Evolutionary conservation across 129 eudicot species (phyloP).

Genomic region (Sambucus nigra): DNA sequence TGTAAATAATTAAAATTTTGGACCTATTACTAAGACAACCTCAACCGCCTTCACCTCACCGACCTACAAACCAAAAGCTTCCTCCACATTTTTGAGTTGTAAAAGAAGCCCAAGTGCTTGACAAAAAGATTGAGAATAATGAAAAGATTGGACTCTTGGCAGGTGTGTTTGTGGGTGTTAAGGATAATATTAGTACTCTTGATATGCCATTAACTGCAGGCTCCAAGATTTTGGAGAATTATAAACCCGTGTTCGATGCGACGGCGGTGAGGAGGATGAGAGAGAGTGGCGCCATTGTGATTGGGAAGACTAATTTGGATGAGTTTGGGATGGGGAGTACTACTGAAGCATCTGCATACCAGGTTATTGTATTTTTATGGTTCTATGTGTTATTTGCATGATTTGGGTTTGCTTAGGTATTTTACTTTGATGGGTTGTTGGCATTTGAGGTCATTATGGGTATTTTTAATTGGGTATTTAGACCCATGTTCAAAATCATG

Average conservation of each 20-base stretch:
- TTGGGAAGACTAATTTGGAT: constrained; percentile 95
- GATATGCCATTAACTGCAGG: constrained; percentile 93
- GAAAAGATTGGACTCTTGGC: constrained; percentile 70
- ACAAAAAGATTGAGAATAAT: constrained; percentile 42
- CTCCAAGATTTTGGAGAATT: constrained; percentile 62
- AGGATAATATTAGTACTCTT: constrained; percentile 79
- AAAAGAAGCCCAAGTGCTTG: constrained; percentile 47
- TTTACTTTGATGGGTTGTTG: no score
- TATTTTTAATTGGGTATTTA: no score
- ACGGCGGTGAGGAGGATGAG: constrained; percentile 78
- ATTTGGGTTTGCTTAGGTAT: no score
- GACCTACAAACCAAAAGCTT: constrained; percentile 74
- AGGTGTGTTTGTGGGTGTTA: constrained; percentile 78
- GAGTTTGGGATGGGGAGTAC: constrained; percentile 99
- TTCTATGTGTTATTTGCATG: no score
- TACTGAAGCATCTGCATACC: constrained; percentile 89
- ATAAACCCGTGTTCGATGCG: constrained; percentile 73
- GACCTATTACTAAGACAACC: no score
- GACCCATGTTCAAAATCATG: no score
- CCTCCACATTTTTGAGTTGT: constrained; percentile 61
- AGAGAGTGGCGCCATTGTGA: constrained; percentile 78
- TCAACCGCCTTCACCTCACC: constrained; percentile 52
- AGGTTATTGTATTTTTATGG: constrained; percentile 47
- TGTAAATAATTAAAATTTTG: no score
- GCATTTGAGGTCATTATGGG: no score